Evolutionary conservation across 305 asterid genomes (phyloP).

Genomic region (Fraxinus xanthoxyloides): DNA sequence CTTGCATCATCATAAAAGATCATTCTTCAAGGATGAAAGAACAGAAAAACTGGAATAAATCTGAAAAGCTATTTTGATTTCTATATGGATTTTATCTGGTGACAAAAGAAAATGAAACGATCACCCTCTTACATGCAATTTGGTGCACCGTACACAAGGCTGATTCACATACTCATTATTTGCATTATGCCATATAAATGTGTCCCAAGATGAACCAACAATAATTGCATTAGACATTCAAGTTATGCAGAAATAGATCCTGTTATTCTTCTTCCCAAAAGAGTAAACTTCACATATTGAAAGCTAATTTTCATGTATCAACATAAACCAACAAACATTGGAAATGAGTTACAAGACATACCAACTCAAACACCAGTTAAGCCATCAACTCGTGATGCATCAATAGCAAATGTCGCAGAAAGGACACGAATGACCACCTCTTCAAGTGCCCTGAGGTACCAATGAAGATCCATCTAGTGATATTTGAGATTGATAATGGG

Average conservation of each 20-base stretch:
- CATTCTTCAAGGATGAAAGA: no score
- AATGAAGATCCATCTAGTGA: slow-evolving; percentile 77
- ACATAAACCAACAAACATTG: slow-evolving; percentile 4
- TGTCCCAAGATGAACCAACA: neutral
- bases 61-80: no score
- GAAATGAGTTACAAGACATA: slow-evolving; percentile 32
- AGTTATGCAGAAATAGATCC: neutral
- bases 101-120: no score
- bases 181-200: neutral
- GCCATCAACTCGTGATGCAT: slow-evolving; percentile 69
- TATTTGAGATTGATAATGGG: slow-evolving; percentile 85
- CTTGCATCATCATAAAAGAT: no score
- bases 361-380: slow-evolving; percentile 94
- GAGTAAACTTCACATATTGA: neutral
- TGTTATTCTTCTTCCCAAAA: neutral
- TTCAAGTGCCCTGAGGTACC: slow-evolving; percentile 89
- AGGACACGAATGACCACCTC: slow-evolving; percentile 84
- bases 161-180: neutral
- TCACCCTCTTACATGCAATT: neutral
- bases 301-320: neutral
- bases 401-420: slow-evolving; percentile 54
- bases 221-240: neutral
- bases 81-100: no score
- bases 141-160: neutral
- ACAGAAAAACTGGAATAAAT: no score